A percentile compares a stretch with the other conserved stretches of the same genome.
Conservation (phyloP, 768 basidiomycete genomes). For the Hericium rajendrae region DNA sequence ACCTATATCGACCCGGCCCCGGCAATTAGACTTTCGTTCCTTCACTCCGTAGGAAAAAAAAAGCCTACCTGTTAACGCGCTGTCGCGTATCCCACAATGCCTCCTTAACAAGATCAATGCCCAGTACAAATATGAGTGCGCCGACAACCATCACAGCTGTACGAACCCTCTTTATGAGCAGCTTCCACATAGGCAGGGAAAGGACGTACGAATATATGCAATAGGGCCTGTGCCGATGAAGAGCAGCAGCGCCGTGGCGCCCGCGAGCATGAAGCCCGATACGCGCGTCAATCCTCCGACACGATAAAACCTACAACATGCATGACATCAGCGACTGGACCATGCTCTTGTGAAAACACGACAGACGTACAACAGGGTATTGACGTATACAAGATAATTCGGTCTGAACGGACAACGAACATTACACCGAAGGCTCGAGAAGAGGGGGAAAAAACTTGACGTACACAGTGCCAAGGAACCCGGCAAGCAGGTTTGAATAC, state of each 20-base stretch:
- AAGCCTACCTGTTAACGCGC: slow-evolving; percentile 64
- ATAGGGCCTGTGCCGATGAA: slow-evolving; percentile 84
- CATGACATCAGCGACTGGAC: slow-evolving; percentile 6
- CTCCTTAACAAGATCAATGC: slow-evolving; percentile 90
- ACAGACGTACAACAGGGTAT: slow-evolving; percentile 37
- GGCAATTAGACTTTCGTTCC: neutral
- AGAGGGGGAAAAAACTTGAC: slow-evolving; percentile 16
- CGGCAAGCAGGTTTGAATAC: slow-evolving; percentile 80
- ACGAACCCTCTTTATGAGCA: neutral
- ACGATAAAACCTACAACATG: slow-evolving; percentile 63
- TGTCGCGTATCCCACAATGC: slow-evolving; percentile 93
- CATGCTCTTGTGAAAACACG: neutral
- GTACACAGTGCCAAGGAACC: slow-evolving; percentile 72
- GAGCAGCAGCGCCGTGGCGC: slow-evolving; percentile 61
- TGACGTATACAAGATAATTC: slow-evolving; percentile 83
- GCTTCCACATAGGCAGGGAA: neutral
- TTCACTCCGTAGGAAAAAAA: neutral
- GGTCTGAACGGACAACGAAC: slow-evolving; percentile 33
- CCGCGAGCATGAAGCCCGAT: slow-evolving; percentile 78
- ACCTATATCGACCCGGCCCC: slow-evolving; percentile 28
- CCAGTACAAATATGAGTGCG: slow-evolving; percentile 88
- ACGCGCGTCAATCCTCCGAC: slow-evolving; percentile 82
- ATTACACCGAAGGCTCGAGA: neutral
- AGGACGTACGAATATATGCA: slow-evolving; percentile 74
- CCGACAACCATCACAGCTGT: slow-evolving; percentile 86